Base-by-base conservation (phyloP, 225 moss, liverwort and hornwort genomes). In the Straminergon stramineum region DNA sequence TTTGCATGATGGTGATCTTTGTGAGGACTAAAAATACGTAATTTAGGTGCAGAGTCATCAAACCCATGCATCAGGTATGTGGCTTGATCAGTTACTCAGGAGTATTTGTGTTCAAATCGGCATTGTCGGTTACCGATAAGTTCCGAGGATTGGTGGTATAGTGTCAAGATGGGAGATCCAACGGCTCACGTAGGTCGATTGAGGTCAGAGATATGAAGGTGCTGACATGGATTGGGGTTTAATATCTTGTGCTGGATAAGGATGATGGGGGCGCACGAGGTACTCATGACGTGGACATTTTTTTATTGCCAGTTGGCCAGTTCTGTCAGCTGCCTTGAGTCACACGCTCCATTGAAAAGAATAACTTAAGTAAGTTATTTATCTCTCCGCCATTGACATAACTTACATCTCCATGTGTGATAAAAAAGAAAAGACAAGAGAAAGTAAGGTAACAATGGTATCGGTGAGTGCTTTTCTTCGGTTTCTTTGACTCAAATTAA, bases 171-270 rank as follows among this genome's bases (percentile, higher is more conserved):
- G 79, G 71, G 58, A 55, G 66, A 91, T 84, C 84, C 67, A 53
- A 67, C 13, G 67, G 84, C 84, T 67, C 67, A 34, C 7, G 51
- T 13, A 48, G 73, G 80, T 73, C 60, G 20, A 58, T 30, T 21
- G 74, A 60, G 30, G 48, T 71, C 57, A 57, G 20, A 61, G 74
- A 14, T 18, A 23, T 63, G 41, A 24, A 61, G 75, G 57, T 45
- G 89, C 70, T 92, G 92, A 92, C 82, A 17, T 88, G 90, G 92
- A 85, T 55, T 41, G 26, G 27, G 27, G 39, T 43, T 87, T n/a
- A 13, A 27, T 45, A 68, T 76, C 55, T 43, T 62, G 77, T 15
- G 51, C 27, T n/a, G 77, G 90, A 90, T 92, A 92, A 92, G 85
- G 82, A 64, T 83, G 35, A 61, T 63, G 85, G 41, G 66, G 55